Evolutionary conservation across 345 rosid genomes (phyloP), one percentile per base, ranked within the genome.

Genomic region (Litchi chinensis): DNA sequence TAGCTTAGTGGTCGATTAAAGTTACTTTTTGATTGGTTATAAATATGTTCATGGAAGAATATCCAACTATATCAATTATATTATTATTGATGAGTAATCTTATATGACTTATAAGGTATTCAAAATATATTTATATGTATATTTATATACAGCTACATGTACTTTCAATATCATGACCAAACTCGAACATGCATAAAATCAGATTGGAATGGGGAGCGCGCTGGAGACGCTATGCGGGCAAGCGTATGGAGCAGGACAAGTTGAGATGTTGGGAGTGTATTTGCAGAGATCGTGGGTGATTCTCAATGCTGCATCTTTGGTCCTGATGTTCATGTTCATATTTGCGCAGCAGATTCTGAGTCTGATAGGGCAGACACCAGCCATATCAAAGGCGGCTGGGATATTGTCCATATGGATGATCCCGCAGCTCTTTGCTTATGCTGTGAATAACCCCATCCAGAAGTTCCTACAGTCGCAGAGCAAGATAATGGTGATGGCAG

Each of bases 141-240:
- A 32, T 32, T 32, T 32, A 32, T 32, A 32, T 32, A 2, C 37
- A 32, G 4, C 1, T 32, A 32, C 3, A 41, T 41, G 9, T 41
- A 5, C 9, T 8, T 46, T 46, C 50, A 10, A 46, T 32, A 46
- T 9, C 50, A 46, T 46, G 50, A 46, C 12, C 50, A 46, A 46
- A 44, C 26, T 22, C 43, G 4, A 40, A 74, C 1, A 26, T 46
- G 9, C 59, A 28, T 18, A 2, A 10, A 11, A 13, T 2, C 81
- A 95, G 98, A 87, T 95, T 52, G 98, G 98, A 43, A 95, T 95
- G 98, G 98, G 98, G 74, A 95, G 98, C 70, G 95, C 98, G 39
- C 90, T 95, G 10, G 98, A 95, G 84, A 95, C 98, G 32, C 85
- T 93, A 39, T 93, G 98, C 78, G 98, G 98, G 7, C 99, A 95